These are phyloP conservation scores for Ceratocystis albifundus DNA, from an alignment of 2,329 filamentous ascomycete species.

Conservation along the genomic window DNA sequence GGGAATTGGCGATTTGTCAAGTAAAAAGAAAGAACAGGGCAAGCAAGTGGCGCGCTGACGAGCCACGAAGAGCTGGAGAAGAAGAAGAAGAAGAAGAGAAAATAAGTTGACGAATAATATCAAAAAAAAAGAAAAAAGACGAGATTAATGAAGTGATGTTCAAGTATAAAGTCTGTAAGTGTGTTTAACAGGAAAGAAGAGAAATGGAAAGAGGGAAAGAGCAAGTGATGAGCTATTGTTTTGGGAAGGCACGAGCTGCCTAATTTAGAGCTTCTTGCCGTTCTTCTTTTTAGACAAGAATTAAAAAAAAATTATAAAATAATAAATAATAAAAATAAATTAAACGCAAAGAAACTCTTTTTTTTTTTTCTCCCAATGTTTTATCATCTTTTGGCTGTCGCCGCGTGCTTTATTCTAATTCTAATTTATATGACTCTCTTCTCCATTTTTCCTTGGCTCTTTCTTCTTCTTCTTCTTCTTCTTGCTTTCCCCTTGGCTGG, in stretches of 20 bases:
- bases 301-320: background rate
- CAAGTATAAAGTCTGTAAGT: too few relatives aligned
- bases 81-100: background rate
- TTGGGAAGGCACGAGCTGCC: slow-evolving; percentile 1
- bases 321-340: background rate
- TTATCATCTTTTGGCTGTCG: background rate
- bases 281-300: background rate
- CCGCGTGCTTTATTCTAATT: background rate
- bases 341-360: background rate
- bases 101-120: background rate
- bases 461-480: background rate
- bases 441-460: background rate
- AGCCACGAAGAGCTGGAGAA: too few relatives aligned
- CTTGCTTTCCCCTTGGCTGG: background rate
- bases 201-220: background rate
- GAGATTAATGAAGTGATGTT: too few relatives aligned
- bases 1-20: too few relatives aligned
- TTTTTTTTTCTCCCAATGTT: too few relatives aligned
- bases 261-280: slow-evolving; percentile 8
- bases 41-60: too few relatives aligned
- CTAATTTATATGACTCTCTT: too few relatives aligned
- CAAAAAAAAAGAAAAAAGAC: too few relatives aligned
- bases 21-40: too few relatives aligned
- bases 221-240: background rate
- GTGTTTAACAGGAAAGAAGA: background rate